Conservation (phyloP, 2,329 filamentous ascomycete species). For the Aspergillus sp. region DNA sequence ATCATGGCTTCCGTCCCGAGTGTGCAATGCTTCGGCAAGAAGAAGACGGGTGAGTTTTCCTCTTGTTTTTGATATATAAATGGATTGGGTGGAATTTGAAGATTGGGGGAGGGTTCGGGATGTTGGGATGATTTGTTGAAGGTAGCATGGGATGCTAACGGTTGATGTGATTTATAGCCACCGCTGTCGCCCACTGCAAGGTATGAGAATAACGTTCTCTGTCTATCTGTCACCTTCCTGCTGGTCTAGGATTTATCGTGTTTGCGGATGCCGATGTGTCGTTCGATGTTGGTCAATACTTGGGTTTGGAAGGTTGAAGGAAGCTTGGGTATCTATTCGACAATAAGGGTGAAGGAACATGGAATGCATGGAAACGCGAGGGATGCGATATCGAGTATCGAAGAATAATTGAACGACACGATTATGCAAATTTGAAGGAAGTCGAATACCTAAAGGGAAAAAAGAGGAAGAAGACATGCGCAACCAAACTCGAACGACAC, state of each 20-base stretch:
- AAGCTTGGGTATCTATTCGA: background rate
- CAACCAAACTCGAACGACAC: conserved; percentile 11
- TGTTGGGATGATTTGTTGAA: background rate
- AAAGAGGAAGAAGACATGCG: conserved; percentile 16
- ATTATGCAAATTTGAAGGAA: background rate
- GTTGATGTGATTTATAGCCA: conserved; percentile 57
- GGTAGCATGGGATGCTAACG: conserved; percentile 12
- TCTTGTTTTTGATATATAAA: conserved; percentile 8
- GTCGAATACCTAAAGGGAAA: background rate
- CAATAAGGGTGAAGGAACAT: no score
- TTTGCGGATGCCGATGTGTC: conserved; percentile 1
- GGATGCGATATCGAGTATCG: background rate
- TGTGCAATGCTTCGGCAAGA: conserved; percentile 99
- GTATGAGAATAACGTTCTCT: conserved; percentile 51
- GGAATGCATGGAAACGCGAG: background rate
- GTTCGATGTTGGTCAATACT: background rate
- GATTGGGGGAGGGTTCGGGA: background rate
- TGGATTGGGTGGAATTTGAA: background rate
- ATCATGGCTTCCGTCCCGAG: conserved; percentile 78
- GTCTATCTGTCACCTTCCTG: conserved; percentile 8
- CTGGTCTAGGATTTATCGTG: background rate
- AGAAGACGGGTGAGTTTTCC: conserved; percentile 67
- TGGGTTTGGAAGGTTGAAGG: background rate
- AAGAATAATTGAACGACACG: background rate
- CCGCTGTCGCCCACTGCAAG: conserved; percentile 91